Evolutionary conservation across 2,329 filamentous ascomycete genomes (phyloP), one percentile per base, ranked within the genome.

Genomic region (Mycosphaerella arachidis): DNA sequence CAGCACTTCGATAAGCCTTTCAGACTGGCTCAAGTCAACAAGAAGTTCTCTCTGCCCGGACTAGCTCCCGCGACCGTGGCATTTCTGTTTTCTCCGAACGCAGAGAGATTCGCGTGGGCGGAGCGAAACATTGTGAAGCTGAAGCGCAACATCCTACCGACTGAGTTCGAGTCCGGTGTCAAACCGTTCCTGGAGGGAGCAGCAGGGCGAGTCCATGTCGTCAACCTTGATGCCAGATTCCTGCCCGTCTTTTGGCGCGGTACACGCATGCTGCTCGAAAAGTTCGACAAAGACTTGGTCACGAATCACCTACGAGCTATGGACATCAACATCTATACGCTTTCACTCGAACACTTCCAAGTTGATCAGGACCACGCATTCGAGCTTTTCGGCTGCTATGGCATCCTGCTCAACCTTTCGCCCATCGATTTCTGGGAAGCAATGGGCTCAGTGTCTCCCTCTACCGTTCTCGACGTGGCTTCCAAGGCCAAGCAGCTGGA

Each of bases 111-210:
- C 43, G 77, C 79, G 46, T 96, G 92, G 82, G 91, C 90, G 1
- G 77, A 81, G 37, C 78, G 82, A 53, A 85, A 86, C 6, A 92
- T 89, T 84, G 79, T 81, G n/a, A 84, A 83, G 43, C 83, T 89
- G 63, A 80, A 83, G 52, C 81, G 84, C 12, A 78, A 81, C 20
- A 82, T 95, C 54, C 86, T 87, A 0, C 79, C 83, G 9, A 81
- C 86, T 37, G 89, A 94, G 65, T 97, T 96, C 71, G 90, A 96
- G 48, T 95, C 90, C 88, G 90, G 90, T 10, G 86, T 97, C 45
- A 86, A 87, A 63, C 87, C 90, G 62, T 86, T 87, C 35, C 79
- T 97, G 18, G 78, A 86, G 40, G 79, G 82, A 57, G 86, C 86
- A 7, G 85, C 96, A 60, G 77, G 82, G 53, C 80, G 82, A 30